Evolutionary conservation across 202 grass and related monocot genomes (phyloP).

Genomic region (Brachypodium distachyon): DNA sequence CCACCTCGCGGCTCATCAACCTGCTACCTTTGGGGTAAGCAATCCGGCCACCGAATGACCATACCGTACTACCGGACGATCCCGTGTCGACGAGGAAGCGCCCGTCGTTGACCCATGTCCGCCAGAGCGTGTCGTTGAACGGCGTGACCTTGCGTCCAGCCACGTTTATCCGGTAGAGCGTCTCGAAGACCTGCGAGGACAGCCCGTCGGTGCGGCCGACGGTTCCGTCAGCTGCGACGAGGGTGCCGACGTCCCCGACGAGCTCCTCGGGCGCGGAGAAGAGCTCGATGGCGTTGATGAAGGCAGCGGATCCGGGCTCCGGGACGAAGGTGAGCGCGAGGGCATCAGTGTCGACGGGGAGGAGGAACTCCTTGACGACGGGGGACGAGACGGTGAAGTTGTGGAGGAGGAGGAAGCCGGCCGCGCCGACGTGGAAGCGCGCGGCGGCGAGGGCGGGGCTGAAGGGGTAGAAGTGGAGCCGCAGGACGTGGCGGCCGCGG

Average conservation of each 20-base stretch:
- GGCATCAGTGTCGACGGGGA: constrained; percentile 48
- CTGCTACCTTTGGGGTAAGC: constrained; percentile 49
- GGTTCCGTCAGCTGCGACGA: constrained; percentile 27
- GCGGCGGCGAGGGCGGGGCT: constrained; percentile 44
- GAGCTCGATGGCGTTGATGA: constrained; percentile 91
- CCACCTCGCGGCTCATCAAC: constrained; percentile 61
- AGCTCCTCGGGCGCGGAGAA: constrained; percentile 74
- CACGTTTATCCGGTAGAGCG: constrained; percentile 67
- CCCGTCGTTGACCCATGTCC: constrained; percentile 78
- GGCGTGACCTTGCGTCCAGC: constrained; percentile 87
- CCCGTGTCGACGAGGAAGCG: constrained; percentile 22
- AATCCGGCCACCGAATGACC: constrained; percentile 66
- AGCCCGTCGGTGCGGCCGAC: constrained; percentile 35
- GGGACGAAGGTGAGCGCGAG: constrained; percentile 70
- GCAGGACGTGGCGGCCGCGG: constrained; percentile 61
- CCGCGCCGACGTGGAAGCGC: constrained; percentile 62
- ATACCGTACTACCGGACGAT: constrained; percentile 16
- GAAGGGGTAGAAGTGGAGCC: constrained; percentile 96
- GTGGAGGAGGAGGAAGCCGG: constrained; percentile 40
- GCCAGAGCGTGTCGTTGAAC: constrained; percentile 88
- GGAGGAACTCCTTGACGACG: constrained; percentile 70
- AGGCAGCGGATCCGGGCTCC: constrained; percentile 45
- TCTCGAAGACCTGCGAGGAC: constrained; percentile 65
- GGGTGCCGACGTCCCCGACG: constrained; percentile 50
- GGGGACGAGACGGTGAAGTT: constrained; percentile 65